These are phyloP conservation scores for Starmera dryadoides DNA, from an alignment of 805 yeast species.

Conservation along the genomic window DNA sequence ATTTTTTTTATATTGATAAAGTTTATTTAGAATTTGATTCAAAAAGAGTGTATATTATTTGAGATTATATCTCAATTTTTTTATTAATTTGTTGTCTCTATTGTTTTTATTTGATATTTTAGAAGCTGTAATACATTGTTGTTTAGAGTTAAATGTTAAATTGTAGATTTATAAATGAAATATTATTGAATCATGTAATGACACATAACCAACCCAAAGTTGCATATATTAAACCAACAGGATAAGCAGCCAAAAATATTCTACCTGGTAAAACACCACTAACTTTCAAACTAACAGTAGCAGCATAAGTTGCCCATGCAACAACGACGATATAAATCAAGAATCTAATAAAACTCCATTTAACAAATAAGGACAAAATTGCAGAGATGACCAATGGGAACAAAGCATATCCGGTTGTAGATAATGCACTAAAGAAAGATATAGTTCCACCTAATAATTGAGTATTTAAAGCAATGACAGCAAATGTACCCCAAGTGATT, in stretches of 20 bases:
- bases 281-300: constrained; percentile 48
- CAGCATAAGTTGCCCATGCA: constrained; percentile 60
- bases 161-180: background rate
- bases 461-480: constrained; percentile 55
- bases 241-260: constrained; percentile 55
- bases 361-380: constrained; percentile 38
- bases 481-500: constrained; percentile 55
- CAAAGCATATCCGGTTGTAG: constrained; percentile 63
- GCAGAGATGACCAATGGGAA: constrained; percentile 59
- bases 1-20: background rate
- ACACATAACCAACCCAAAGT: constrained; percentile 62
- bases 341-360: constrained; percentile 41
- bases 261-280: constrained; percentile 62
- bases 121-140: background rate
- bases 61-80: no score
- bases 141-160: no score
- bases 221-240: constrained; percentile 56
- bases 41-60: no score
- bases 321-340: constrained; percentile 38
- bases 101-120: background rate
- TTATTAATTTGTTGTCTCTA: background rate
- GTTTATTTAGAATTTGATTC: no score
- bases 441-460: constrained; percentile 56
- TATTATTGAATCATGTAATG: constrained; percentile 33
- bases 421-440: constrained; percentile 59